These are phyloP conservation scores for Protoeuglena noctilucae DNA, from an alignment of 139 green algal genomes.

Conservation along the genomic window DNA sequence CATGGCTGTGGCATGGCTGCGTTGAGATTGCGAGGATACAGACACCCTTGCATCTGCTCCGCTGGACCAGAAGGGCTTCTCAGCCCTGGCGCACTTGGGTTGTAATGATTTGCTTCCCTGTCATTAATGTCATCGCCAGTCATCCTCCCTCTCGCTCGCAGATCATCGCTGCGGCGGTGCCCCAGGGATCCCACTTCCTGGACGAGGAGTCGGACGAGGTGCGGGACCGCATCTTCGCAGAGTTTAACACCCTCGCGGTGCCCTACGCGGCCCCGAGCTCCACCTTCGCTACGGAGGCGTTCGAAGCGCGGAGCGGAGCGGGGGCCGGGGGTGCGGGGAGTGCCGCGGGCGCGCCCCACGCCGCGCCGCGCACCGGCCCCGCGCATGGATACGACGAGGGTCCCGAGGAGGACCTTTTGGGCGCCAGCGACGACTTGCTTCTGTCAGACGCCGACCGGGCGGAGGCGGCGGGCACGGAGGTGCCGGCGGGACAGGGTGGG, in stretches of 20 bases:
- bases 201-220: constrained; percentile 41
- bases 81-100: too few species aligned
- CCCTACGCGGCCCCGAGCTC: constrained; percentile 42
- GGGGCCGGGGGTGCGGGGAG: neutral
- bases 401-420: constrained; percentile 16
- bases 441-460: constrained; percentile 10
- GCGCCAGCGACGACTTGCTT: constrained; percentile 10
- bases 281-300: constrained; percentile 18
- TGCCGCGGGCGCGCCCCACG: neutral
- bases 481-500: neutral
- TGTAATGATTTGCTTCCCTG: too few species aligned
- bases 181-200: constrained; percentile 21
- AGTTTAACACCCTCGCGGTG: constrained; percentile 84
- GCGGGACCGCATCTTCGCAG: constrained; percentile 68
- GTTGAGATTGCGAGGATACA: neutral
- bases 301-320: constrained; percentile 4
- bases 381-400: constrained; percentile 21
- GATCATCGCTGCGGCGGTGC: constrained; percentile 25
- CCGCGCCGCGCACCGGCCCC: neutral
- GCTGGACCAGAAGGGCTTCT: too few species aligned
- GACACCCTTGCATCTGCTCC: too few species aligned
- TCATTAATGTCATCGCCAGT: too few species aligned
- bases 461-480: neutral
- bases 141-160: too few species aligned
- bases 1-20: neutral